phyloP scores from a whole-genome alignment of 2,329 filamentous ascomycete genomes.

The Trichothecium roseum region DNA sequence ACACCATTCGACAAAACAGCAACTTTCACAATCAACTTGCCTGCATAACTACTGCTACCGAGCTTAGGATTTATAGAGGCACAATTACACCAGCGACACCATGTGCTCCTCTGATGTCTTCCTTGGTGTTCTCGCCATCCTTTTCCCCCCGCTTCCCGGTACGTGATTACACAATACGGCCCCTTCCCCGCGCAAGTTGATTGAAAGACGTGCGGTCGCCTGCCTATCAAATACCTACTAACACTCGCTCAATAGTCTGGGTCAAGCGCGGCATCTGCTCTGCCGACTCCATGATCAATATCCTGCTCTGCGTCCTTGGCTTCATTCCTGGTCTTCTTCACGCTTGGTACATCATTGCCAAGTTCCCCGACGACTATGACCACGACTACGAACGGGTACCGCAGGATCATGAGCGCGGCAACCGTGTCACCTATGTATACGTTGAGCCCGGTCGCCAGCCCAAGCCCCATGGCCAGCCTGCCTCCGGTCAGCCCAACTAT shows the following conservation, averaged over 20 bases:
- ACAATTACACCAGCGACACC: constrained; percentile 6
- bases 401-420: constrained; percentile 42
- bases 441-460: constrained; percentile 10
- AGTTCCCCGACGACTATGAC: constrained; percentile 72
- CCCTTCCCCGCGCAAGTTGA: constrained; percentile 9
- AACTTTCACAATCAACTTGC: too few relatives aligned
- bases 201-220: too few relatives aligned
- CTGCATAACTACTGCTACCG: too few relatives aligned
- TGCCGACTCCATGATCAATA: constrained; percentile 88
- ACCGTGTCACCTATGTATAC: constrained; percentile 9
- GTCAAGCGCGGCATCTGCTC: constrained; percentile 91
- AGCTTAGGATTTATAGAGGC: too few relatives aligned
- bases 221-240: too few relatives aligned
- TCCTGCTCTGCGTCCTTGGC: constrained; percentile 73
- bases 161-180: constrained; percentile 19
- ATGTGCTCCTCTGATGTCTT: constrained; percentile 55
- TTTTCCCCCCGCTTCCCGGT: constrained; percentile 58
- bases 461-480: constrained; percentile 16
- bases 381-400: constrained; percentile 58
- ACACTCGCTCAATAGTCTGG: constrained; percentile 57
- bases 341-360: constrained; percentile 95
- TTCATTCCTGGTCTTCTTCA: constrained; percentile 83
- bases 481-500: constrained; percentile 28
- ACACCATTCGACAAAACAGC: too few relatives aligned
- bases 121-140: constrained; percentile 51